Percentiles rank a stretch among this genome's conserved stretches.
Conservation (phyloP, 441 rosid species). For the Adansonia grandidieri region DNA sequence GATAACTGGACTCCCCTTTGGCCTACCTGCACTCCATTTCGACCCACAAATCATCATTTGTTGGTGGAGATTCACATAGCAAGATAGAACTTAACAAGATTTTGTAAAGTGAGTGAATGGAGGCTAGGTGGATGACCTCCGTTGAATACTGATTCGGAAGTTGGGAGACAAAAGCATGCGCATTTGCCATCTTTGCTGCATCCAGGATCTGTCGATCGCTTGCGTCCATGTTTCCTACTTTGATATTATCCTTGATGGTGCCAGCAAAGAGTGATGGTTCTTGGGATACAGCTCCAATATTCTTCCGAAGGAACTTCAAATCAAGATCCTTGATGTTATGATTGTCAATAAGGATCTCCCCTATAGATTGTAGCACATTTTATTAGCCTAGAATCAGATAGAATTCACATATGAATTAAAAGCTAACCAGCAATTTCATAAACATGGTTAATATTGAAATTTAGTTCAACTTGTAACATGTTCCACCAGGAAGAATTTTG, state of each 20-base stretch:
- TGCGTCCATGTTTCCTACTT: conserved; percentile 62
- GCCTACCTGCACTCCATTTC: conserved; percentile 51
- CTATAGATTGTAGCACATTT: conserved; percentile 33
- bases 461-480: not conserved
- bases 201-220: conserved; percentile 49
- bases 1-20: conserved; percentile 73
- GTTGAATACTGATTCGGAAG: conserved; percentile 63
- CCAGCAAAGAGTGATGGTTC: conserved; percentile 72
- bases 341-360: conserved; percentile 52
- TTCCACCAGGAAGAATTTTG: not conserved
- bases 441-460: not conserved
- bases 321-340: conserved; percentile 62
- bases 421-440: too few species aligned
- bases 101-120: not conserved
- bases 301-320: conserved; percentile 54
- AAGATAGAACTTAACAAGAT: not conserved
- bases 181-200: conserved; percentile 67
- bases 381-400: too few species aligned
- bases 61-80: not conserved
- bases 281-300: conserved; percentile 64
- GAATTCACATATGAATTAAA: too few species aligned
- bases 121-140: conserved; percentile 42
- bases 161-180: conserved; percentile 55
- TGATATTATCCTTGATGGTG: conserved; percentile 60
- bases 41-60: not conserved